phyloP scores from a whole-genome alignment of 441 rosid genomes.

The Euphorbia celastroides region DNA sequence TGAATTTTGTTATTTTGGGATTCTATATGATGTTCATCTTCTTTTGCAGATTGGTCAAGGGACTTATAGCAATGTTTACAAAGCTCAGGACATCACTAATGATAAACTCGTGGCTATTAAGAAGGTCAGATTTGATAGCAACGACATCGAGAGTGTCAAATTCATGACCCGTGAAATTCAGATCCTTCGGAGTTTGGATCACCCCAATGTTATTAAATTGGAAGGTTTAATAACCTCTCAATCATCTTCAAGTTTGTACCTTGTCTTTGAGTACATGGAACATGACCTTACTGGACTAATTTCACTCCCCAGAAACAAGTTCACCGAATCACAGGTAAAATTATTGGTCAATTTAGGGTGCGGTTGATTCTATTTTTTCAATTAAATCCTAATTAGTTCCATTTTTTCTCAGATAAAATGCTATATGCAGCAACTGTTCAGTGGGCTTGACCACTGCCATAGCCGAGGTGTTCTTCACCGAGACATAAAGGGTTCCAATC shows the following conservation, averaged over 20 bases:
- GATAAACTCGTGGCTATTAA: slow-evolving; percentile 78
- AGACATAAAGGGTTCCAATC: slow-evolving; percentile 91
- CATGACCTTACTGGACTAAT: slow-evolving; percentile 92
- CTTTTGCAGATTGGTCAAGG: slow-evolving; percentile 92
- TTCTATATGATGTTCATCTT: not conserved
- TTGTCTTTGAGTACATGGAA: slow-evolving; percentile 93
- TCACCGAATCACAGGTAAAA: slow-evolving; percentile 87
- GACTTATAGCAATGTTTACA: slow-evolving; percentile 90
- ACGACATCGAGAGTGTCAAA: slow-evolving; percentile 73
- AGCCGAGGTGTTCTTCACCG: slow-evolving; percentile 76
- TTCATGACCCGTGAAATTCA: slow-evolving; percentile 92
- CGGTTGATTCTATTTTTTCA: not conserved
- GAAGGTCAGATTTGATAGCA: slow-evolving; percentile 71
- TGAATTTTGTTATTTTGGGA: no score
- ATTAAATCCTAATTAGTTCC: slow-evolving; percentile 2
- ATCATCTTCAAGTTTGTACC: slow-evolving; percentile 71
- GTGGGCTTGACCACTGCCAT: slow-evolving; percentile 93
- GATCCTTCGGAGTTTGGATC: slow-evolving; percentile 69
- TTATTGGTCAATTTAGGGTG: not conserved
- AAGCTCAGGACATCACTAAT: slow-evolving; percentile 61
- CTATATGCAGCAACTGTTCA: slow-evolving; percentile 89
- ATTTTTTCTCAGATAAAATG: slow-evolving; percentile 69
- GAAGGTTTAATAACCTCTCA: slow-evolving; percentile 83
- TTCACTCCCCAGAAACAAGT: slow-evolving; percentile 66
- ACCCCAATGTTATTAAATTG: slow-evolving; percentile 77